Evolutionary conservation across 1,284 basidiomycete species (phyloP).

Genomic region (Stereum hirsutum): DNA sequence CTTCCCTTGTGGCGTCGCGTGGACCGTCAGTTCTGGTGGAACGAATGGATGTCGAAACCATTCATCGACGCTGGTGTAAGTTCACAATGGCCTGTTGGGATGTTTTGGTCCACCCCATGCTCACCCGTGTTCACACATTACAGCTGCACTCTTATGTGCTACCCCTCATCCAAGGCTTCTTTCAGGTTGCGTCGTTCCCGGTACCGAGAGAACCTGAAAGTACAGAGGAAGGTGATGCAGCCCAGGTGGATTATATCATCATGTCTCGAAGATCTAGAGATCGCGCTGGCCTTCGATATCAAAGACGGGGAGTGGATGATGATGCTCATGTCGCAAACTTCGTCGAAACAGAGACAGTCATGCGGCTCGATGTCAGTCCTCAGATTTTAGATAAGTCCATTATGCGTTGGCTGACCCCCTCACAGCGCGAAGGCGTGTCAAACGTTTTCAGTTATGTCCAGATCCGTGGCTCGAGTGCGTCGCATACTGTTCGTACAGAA

Average conservation of each 20-base stretch:
- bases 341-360: constrained; percentile 89
- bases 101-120: too few relatives aligned
- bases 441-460: constrained; percentile 88
- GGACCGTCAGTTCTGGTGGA: constrained; percentile 86
- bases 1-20: constrained; percentile 81
- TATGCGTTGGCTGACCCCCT: constrained; percentile 7
- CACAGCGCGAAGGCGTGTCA: constrained; percentile 54
- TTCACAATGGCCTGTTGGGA: background rate
- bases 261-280: constrained; percentile 86
- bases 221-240: constrained; percentile 31
- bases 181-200: constrained; percentile 59
- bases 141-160: constrained; percentile 77
- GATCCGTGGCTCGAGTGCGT: constrained; percentile 79
- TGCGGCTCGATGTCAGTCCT: constrained; percentile 59
- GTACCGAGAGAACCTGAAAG: constrained; percentile 47
- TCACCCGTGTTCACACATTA: background rate
- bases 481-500: too few relatives aligned
- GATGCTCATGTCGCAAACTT: constrained; percentile 84
- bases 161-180: constrained; percentile 87
- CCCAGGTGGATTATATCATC: constrained; percentile 55
- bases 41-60: constrained; percentile 71
- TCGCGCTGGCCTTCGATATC: constrained; percentile 92
- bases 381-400: background rate
- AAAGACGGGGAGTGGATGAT: constrained; percentile 88
- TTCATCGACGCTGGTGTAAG: constrained; percentile 69